Evolutionary conservation across 495 filamentous ascomycete species (phyloP).

Genomic region (Lasiosphaeriaceae sp.): DNA sequence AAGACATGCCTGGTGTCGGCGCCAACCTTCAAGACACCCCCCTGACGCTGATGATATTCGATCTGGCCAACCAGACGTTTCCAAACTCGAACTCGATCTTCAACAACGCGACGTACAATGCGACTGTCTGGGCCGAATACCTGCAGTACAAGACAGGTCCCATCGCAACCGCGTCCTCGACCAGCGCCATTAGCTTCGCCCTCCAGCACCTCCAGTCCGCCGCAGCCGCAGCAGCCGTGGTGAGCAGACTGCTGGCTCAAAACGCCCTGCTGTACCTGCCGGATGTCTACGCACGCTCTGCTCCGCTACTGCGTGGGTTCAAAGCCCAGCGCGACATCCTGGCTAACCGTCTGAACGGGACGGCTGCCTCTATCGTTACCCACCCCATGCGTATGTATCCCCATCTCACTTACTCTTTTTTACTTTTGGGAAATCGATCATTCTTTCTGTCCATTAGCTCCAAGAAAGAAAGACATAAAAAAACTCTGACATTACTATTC

Average conservation of each 20-base stretch:
- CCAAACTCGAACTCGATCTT: constrained; percentile 25
- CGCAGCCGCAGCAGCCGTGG: constrained; percentile 3
- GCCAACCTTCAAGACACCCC: constrained; percentile 50
- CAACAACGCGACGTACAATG: constrained; percentile 23
- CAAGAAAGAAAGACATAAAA: too few species aligned
- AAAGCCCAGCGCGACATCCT: constrained; percentile 19
- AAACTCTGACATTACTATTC: too few species aligned
- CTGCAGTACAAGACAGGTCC: constrained; percentile 22
- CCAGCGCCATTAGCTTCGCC: constrained; percentile 12
- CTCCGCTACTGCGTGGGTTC: constrained; percentile 15
- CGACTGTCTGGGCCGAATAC: constrained; percentile 23
- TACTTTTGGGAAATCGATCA: too few species aligned
- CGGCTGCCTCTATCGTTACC: constrained; percentile 2
- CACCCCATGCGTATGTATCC: constrained; percentile 15
- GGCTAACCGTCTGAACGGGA: constrained; percentile 4
- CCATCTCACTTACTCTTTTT: too few species aligned
- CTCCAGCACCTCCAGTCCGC: constrained; percentile 12
- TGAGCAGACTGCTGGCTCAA: constrained; percentile 12
- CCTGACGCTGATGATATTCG: constrained; percentile 20
- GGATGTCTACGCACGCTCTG: constrained; percentile 6
- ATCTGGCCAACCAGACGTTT: constrained; percentile 22
- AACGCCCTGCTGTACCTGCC: constrained; percentile 15
- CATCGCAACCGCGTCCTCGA: constrained; percentile 16
- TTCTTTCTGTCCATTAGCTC: too few species aligned
- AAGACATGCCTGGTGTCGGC: constrained; percentile 49